A percentile compares a stretch with the other conserved stretches of the same genome.
Evolutionary conservation across 768 basidiomycete genomes (phyloP).

Genomic region (Termitomyces sp.): DNA sequence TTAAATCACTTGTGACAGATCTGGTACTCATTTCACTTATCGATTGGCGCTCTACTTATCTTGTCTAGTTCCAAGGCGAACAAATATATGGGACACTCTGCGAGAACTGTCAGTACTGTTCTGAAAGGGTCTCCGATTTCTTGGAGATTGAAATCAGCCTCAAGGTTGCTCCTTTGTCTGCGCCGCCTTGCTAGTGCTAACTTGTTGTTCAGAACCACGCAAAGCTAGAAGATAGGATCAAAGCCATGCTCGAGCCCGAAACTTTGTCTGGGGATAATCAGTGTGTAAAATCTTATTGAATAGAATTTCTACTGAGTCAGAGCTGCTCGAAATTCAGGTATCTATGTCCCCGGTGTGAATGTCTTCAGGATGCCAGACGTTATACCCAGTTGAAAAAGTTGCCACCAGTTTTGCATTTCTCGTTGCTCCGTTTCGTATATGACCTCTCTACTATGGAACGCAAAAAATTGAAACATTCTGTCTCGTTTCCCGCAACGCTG

Average conservation of each 20-base stretch:
- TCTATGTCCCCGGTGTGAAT: constrained; percentile 67
- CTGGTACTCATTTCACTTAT: constrained; percentile 40
- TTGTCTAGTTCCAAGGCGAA: constrained; percentile 76
- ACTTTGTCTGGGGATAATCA: constrained; percentile 76
- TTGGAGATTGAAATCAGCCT: constrained; percentile 87
- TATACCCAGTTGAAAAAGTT: constrained; percentile 64
- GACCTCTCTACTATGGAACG: constrained; percentile 73
- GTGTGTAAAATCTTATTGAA: constrained; percentile 31
- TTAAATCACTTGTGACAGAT: constrained; percentile 66
- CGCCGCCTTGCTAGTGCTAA: background rate
- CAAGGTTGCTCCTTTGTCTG: constrained; percentile 40
- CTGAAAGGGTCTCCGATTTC: constrained; percentile 68
- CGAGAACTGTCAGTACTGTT: constrained; percentile 56
- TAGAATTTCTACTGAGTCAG: background rate
- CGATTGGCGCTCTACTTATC: background rate
- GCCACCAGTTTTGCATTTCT: constrained; percentile 89
- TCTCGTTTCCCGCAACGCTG: constrained; percentile 70
- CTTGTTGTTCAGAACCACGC: constrained; percentile 50
- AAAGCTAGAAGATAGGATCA: constrained; percentile 68
- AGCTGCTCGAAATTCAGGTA: constrained; percentile 51
- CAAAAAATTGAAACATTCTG: constrained; percentile 78
- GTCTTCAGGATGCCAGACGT: constrained; percentile 74
- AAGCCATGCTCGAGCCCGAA: constrained; percentile 63
- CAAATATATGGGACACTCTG: constrained; percentile 81
- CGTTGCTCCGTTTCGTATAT: constrained; percentile 89